A percentile compares a stretch with the other conserved stretches of the same genome.
phyloP scores from a whole-genome alignment of 2,329 filamentous ascomycete species.

The Keithomyces neogunnii region DNA sequence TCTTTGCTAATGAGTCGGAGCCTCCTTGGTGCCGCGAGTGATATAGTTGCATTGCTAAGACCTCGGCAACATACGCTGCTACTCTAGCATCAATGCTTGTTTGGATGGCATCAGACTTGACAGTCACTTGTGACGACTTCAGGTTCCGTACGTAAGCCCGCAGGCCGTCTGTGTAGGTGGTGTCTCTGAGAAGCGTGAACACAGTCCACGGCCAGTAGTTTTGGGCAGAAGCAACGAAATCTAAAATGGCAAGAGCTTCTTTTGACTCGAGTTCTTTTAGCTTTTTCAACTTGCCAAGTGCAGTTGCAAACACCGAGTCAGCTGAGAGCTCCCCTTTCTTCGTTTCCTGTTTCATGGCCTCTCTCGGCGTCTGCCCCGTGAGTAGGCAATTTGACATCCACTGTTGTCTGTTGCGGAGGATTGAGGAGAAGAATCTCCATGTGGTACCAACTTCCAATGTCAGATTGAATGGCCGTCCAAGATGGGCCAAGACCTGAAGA shows the following conservation, averaged over 20 bases:
- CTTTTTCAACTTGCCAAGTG: conserved; percentile 59
- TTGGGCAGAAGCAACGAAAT: conserved; percentile 81
- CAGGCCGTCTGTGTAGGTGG: conserved; percentile 63
- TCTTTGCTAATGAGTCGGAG: conserved; percentile 54
- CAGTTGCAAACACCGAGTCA: conserved; percentile 64
- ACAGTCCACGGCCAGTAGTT: conserved; percentile 97
- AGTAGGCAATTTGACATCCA: conserved; percentile 93
- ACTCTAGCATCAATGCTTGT: conserved; percentile 59
- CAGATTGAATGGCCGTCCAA: conserved; percentile 68
- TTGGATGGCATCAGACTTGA: conserved; percentile 45
- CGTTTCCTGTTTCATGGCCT: conserved; percentile 53
- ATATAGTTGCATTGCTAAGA: conserved; percentile 85
- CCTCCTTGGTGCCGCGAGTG: conserved; percentile 71
- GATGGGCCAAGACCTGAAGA: conserved; percentile 64
- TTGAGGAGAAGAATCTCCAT: conserved; percentile 79
- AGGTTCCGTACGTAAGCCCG: conserved; percentile 59
- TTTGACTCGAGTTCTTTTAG: conserved; percentile 56
- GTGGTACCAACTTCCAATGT: conserved; percentile 56
- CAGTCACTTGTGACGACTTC: conserved; percentile 40
- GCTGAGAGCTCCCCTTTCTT: conserved; percentile 40
- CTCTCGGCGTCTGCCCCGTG: conserved; percentile 76
- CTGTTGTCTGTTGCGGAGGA: conserved; percentile 84
- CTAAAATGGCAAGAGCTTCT: conserved; percentile 66
- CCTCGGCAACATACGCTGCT: conserved; percentile 76
- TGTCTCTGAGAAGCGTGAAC: conserved; percentile 66